phyloP scores from a whole-genome alignment of 2,329 filamentous ascomycete genomes.

The Fusarium coffeatum region DNA sequence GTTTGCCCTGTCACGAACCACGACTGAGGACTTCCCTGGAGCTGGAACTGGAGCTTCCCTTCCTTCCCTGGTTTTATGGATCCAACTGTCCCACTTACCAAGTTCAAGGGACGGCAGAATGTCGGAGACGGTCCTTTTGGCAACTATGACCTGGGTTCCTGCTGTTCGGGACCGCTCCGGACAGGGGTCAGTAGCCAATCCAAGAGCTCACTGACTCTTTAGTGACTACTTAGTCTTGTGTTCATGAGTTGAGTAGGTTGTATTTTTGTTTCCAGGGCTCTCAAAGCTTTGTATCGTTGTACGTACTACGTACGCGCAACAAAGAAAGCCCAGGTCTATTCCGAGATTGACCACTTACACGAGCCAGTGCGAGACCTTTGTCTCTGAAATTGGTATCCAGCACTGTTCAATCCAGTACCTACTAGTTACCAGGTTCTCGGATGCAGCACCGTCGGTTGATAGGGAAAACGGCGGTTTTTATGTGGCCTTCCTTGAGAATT shows the following conservation, averaged over 20 bases:
- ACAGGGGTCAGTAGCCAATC: not conserved
- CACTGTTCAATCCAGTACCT: not conserved
- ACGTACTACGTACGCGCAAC: not conserved
- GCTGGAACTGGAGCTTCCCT: not conserved
- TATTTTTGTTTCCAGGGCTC: constrained; percentile 14
- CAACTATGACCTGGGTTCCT: constrained; percentile 28
- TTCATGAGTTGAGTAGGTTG: constrained; percentile 13
- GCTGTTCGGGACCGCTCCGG: constrained; percentile 32
- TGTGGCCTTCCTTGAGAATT: constrained; percentile 8
- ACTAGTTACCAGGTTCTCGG: constrained; percentile 15
- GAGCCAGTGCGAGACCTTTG: constrained; percentile 4
- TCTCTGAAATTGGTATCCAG: constrained; percentile 2
- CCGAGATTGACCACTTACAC: constrained; percentile 6
- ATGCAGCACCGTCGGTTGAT: not conserved
- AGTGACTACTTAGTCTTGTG: constrained; percentile 6
- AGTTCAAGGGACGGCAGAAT: constrained; percentile 27
- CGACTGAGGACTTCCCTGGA: not conserved
- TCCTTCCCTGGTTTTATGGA: constrained; percentile 6
- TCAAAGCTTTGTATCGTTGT: not conserved
- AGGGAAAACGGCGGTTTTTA: constrained; percentile 23
- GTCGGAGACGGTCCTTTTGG: constrained; percentile 27
- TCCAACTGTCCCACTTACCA: constrained; percentile 21
- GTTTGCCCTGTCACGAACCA: constrained; percentile 1
- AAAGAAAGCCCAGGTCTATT: not conserved
- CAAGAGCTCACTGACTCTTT: constrained; percentile 14